A percentile compares a stretch with the other conserved stretches of the same genome.
Conservation (phyloP, 345 rosid species). For the Salix exigua region DNA sequence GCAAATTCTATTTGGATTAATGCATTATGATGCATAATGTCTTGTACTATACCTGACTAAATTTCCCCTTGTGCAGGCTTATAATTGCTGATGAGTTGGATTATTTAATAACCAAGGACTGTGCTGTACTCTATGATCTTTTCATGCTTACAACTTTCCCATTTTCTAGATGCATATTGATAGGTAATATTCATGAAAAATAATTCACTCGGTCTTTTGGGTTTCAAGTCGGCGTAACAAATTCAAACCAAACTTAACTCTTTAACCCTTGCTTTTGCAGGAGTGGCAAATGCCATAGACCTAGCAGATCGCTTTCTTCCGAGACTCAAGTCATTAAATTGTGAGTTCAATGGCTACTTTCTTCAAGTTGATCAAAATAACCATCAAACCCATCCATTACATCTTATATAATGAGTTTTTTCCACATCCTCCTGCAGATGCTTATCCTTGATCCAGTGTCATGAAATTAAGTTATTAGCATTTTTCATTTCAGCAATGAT, state of each 20-base stretch:
- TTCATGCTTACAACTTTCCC: constrained; percentile 90
- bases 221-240: background rate
- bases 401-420: background rate
- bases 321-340: constrained; percentile 66
- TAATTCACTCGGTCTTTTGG: background rate
- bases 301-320: constrained; percentile 92
- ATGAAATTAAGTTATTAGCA: background rate
- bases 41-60: background rate
- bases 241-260: background rate
- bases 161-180: constrained; percentile 66
- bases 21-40: background rate
- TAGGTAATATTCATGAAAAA: constrained; percentile 46
- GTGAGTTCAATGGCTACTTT: constrained; percentile 38
- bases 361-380: background rate
- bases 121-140: constrained; percentile 84
- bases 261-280: constrained; percentile 34
- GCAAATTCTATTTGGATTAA: background rate
- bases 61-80: constrained; percentile 41
- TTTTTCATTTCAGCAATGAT: background rate
- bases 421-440: too few species aligned
- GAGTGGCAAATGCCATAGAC: constrained; percentile 89
- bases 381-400: background rate
- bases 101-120: constrained; percentile 76
- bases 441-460: too few species aligned
- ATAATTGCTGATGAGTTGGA: constrained; percentile 88